phyloP scores from a whole-genome alignment of 805 yeast species.

The Cyberlindnera euphorbiiphila region DNA sequence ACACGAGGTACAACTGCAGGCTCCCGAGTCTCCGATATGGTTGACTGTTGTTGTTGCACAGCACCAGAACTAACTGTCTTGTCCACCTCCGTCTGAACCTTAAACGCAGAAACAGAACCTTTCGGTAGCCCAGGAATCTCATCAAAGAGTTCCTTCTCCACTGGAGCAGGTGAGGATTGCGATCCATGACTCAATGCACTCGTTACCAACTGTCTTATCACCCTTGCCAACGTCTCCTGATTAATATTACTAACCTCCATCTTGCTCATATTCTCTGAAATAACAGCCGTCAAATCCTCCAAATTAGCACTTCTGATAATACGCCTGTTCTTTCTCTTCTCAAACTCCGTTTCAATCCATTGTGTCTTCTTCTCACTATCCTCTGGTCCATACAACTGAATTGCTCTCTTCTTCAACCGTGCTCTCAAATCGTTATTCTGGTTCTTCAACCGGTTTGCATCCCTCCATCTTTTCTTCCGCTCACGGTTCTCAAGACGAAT shows the following conservation, averaged over 20 bases:
- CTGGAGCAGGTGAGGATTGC: conserved; percentile 9
- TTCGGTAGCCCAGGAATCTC: conserved; percentile 28
- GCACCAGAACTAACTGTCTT: conserved; percentile 4
- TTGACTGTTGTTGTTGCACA: no score
- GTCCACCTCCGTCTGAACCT: conserved; percentile 17
- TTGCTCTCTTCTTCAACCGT: conserved; percentile 72
- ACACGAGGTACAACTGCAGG: not conserved
- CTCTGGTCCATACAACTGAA: conserved; percentile 55
- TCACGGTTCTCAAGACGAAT: conserved; percentile 66
- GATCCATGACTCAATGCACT: conserved; percentile 15
- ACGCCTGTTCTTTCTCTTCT: conserved; percentile 58
- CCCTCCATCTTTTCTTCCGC: conserved; percentile 82
- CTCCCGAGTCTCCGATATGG: no score
- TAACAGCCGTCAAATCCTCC: conserved; percentile 27
- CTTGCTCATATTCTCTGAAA: conserved; percentile 30
- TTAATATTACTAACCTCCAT: conserved; percentile 48
- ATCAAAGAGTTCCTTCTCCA: conserved; percentile 9
- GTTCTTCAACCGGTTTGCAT: conserved; percentile 71
- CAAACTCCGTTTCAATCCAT: conserved; percentile 78
- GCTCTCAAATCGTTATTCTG: conserved; percentile 84
- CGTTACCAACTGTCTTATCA: conserved; percentile 26
- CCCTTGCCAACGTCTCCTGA: conserved; percentile 27
- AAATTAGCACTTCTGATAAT: conserved; percentile 38
- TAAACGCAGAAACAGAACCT: conserved; percentile 31
- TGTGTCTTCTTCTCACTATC: conserved; percentile 50